Base-by-base conservation (phyloP, 2,329 filamentous ascomycete genomes). In the Apiospora arundinis region DNA sequence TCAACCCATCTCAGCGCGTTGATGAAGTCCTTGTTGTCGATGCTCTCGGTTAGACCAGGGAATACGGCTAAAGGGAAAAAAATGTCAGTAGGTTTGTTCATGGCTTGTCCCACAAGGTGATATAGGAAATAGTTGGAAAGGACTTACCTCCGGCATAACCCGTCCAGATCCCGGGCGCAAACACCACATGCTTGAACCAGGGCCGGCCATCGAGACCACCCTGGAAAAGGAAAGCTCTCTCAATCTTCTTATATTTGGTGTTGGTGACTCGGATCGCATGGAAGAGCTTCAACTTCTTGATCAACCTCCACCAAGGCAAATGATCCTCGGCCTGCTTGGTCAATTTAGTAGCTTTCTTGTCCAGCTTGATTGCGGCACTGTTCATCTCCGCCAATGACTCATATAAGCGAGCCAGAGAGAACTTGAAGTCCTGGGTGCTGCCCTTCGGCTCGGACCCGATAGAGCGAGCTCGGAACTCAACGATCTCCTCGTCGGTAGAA, bases 151-250 rank as follows among this genome's bases (percentile, higher is more conserved):
- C 95, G 0, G 94, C 86, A 81, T 98, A 98, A 0, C 95, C 95
- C 0, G 94, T 97, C 94, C 95, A 97, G 67, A 95, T 81, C 0
- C 95, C 95, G 0, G 95, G 95, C 1, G 95, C 95, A 82, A 97
- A 98, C 1, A 98, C 92, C 2, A 97, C 92, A 78, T 98, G 95
- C 84, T 98, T 98, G 85, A 95, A 98, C 95, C 95, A 98, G 32
- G 85, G 85, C 72, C 95, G 86, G 1, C 90, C 90, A 79, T 97
- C 95, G 25, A 98, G 83, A 0, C 95, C 95, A 3, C 88, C 85
- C 5, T 89, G 83, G 77, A 94, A 92, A 73, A 98, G 77, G 81
- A 98, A 97, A 68, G 91, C 86, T 21, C 95, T 87, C 81, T 98
- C 95, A 0, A 98, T 83, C 11, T 86, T 85, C 86, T 97, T 97